A percentile compares a stretch with the other conserved stretches of the same genome.
Evolutionary conservation across 345 rosid species (phyloP).

Genomic region (Populus deltoides): DNA sequence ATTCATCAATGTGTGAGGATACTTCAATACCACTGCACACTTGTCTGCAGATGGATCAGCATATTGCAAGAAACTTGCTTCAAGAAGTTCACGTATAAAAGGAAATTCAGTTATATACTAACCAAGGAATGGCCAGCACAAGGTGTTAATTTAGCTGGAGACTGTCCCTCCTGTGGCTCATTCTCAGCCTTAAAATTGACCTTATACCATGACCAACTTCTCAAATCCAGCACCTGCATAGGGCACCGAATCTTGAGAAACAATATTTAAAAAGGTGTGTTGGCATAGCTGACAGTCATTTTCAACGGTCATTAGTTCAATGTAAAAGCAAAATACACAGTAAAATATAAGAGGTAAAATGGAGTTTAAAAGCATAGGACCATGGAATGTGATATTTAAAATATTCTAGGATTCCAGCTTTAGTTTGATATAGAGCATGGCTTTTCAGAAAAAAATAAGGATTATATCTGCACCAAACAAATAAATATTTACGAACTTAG

Average conservation of each 20-base stretch:
- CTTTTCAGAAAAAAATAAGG: not conserved
- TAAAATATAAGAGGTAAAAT: not conserved
- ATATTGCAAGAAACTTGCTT: conserved; percentile 19
- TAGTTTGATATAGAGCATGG: no score
- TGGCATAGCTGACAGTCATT: not conserved
- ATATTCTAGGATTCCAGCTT: not conserved
- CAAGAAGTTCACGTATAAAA: conserved; percentile 11
- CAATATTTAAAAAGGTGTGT: not conserved
- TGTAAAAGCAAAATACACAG: not conserved
- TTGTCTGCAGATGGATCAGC: conserved; percentile 14
- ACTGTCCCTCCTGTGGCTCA: conserved; percentile 51
- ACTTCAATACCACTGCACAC: conserved; percentile 19
- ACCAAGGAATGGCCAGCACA: conserved; percentile 99
- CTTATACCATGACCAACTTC: conserved; percentile 95
- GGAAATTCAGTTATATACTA: conserved; percentile 30
- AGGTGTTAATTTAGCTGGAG: conserved; percentile 50
- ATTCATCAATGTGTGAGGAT: conserved; percentile 13
- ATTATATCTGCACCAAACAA: not conserved
- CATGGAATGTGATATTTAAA: not conserved
- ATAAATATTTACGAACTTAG: not conserved
- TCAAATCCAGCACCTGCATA: conserved; percentile 85
- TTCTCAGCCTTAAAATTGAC: conserved; percentile 61
- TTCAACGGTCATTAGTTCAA: not conserved
- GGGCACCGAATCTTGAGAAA: conserved; percentile 26
- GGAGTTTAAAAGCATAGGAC: not conserved